A percentile compares a stretch with the other conserved stretches of the same genome.
These are phyloP conservation scores for Penicillium cinerascens DNA, from an alignment of 495 filamentous ascomycete genomes.

Conservation along the genomic window DNA sequence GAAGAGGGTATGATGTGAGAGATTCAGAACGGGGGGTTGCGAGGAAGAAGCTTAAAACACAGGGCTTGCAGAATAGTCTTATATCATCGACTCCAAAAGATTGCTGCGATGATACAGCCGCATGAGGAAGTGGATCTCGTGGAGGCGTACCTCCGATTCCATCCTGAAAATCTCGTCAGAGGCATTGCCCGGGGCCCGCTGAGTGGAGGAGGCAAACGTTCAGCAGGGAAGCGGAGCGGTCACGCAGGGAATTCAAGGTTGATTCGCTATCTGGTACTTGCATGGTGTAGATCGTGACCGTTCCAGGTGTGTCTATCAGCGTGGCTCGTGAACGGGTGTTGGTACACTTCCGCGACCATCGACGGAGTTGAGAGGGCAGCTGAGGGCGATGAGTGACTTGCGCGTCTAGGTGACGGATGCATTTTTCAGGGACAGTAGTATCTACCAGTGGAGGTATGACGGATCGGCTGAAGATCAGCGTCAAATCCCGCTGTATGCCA, in stretches of 20 bases:
- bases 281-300: constrained; percentile 11
- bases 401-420: constrained; percentile 6
- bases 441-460: constrained; percentile 16
- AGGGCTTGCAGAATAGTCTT: constrained; percentile 1
- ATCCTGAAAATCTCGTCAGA: constrained; percentile 5
- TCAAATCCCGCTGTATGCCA: constrained; percentile 8
- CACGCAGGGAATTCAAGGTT: not conserved
- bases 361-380: not conserved
- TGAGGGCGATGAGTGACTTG: constrained; percentile 1
- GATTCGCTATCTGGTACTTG: not conserved
- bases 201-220: not conserved
- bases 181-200: constrained; percentile 3
- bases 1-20: not conserved
- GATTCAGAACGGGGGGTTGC: not conserved
- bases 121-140: constrained; percentile 22
- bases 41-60: not conserved
- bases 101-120: constrained; percentile 23
- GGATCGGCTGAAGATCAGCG: constrained; percentile 23
- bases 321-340: not conserved
- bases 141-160: not conserved
- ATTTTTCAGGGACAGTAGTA: constrained; percentile 15
- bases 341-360: constrained; percentile 6
- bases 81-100: constrained; percentile 4
- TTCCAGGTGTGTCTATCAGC: not conserved
- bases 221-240: not conserved